Evolutionary conservation across 2,329 filamentous ascomycete genomes (phyloP).

Genomic region (Onygenales sp.): DNA sequence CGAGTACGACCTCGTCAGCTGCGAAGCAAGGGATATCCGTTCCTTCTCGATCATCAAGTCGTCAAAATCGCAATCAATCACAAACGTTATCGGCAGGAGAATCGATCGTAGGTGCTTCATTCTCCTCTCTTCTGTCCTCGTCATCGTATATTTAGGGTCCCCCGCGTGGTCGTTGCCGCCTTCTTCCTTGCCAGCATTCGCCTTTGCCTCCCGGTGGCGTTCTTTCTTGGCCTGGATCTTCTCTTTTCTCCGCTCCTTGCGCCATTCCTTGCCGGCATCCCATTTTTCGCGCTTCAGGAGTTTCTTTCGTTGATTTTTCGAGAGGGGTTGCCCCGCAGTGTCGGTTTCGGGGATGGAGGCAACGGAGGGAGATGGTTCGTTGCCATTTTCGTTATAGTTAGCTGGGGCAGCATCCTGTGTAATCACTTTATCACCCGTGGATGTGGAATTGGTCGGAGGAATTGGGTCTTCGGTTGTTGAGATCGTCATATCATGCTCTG

Average conservation of each 20-base stretch:
- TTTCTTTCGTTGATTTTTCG: conserved; percentile 82
- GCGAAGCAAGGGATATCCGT: conserved; percentile 67
- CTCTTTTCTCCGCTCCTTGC: conserved; percentile 50
- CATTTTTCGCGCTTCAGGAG: conserved; percentile 61
- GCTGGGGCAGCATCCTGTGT: neutral
- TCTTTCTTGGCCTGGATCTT: conserved; percentile 45
- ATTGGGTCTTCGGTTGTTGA: conserved; percentile 10
- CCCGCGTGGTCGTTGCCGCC: conserved; percentile 13
- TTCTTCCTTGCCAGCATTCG: conserved; percentile 19
- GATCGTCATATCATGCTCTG: conserved; percentile 28
- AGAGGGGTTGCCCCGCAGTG: conserved; percentile 38
- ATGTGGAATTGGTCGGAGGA: neutral
- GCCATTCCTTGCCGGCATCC: conserved; percentile 59
- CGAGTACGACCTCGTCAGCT: conserved; percentile 81
- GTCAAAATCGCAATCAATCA: conserved; percentile 91
- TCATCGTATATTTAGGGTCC: conserved; percentile 4
- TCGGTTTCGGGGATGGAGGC: neutral
- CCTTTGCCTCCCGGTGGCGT: conserved; percentile 33
- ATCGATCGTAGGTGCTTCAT: conserved; percentile 28
- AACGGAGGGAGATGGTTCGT: neutral
- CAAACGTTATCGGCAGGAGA: conserved; percentile 65
- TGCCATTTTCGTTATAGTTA: neutral
- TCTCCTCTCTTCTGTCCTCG: conserved; percentile 7
- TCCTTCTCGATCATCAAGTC: conserved; percentile 82
- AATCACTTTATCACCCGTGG: neutral